phyloP scores from a whole-genome alignment of 371 early-diverging fungal genomes.

The Encephalitozoon intestinalis region DNA sequence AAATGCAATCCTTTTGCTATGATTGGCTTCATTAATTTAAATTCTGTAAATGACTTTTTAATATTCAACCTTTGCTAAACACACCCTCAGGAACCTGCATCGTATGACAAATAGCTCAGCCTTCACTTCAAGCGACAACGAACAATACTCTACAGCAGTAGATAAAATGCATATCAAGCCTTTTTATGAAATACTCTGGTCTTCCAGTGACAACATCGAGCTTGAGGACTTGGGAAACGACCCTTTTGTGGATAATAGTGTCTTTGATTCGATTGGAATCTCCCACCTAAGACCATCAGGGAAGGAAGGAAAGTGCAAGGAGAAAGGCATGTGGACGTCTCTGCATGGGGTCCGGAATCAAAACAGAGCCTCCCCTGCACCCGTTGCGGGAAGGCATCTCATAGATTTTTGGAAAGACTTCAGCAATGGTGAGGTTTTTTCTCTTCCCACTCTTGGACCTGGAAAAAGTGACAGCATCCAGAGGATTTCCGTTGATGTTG shows the following conservation, averaged over 20 bases:
- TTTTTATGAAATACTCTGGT: background rate
- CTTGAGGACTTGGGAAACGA: background rate
- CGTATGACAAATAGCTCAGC: background rate
- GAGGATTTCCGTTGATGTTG: conserved; percentile 41
- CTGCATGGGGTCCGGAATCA: background rate
- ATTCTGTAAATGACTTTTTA: background rate
- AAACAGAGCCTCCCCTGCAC: background rate
- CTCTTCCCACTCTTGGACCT: conserved; percentile 52
- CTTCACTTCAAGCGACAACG: background rate
- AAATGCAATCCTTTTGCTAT: background rate
- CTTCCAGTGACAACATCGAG: background rate
- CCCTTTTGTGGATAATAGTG: background rate
- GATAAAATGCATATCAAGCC: background rate
- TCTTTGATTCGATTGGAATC: background rate
- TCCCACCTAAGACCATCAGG: background rate
- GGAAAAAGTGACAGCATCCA: conserved; percentile 56
- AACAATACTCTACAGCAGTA: background rate
- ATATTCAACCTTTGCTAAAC: background rate
- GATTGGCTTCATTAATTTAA: conserved; percentile 8
- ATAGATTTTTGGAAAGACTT: conserved; percentile 28
- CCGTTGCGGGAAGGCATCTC: background rate
- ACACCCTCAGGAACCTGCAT: background rate
- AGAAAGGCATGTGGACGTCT: background rate
- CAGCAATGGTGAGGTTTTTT: conserved; percentile 25
- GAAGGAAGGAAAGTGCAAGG: background rate